Percentiles rank a stretch among this genome's conserved stretches.
Conservation (phyloP, 2,329 filamentous ascomycete species). For the Aureobasidium sp. region DNA sequence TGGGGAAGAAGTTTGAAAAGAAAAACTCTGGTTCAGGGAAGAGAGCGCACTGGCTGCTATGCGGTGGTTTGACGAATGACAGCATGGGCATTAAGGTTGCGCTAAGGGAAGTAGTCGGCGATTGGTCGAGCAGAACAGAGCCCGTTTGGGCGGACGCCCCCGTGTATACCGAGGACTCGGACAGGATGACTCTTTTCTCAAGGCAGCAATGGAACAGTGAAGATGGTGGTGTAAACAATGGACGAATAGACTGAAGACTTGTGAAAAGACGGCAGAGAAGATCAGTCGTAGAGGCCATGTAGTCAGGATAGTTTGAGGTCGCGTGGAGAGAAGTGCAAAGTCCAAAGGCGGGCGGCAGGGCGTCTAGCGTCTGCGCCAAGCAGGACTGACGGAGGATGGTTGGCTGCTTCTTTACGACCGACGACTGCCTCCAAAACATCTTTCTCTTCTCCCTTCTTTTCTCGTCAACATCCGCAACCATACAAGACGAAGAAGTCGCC, state of each 20-base stretch:
- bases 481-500: conserved; percentile 21
- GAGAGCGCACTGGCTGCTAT: conserved; percentile 2
- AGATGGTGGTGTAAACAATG: neutral
- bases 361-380: conserved; percentile 9
- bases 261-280: neutral
- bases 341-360: neutral
- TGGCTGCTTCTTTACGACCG: neutral
- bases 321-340: neutral
- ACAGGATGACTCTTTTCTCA: neutral
- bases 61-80: conserved; percentile 13
- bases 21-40: conserved; percentile 10
- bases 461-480: neutral
- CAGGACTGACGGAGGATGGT: conserved; percentile 8
- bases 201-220: neutral
- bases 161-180: neutral
- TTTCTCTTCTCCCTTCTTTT: conserved; percentile 13
- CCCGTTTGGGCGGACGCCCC: conserved; percentile 4
- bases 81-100: conserved; percentile 13
- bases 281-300: neutral
- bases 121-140: conserved; percentile 5
- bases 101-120: conserved; percentile 1
- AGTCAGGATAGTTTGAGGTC: neutral
- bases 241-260: neutral
- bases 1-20: conserved; percentile 10
- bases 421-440: conserved; percentile 1